Evolutionary conservation across 1,284 basidiomycete species (phyloP), one percentile per base, ranked within the genome.

Genomic region (Inonotus obliquus): DNA sequence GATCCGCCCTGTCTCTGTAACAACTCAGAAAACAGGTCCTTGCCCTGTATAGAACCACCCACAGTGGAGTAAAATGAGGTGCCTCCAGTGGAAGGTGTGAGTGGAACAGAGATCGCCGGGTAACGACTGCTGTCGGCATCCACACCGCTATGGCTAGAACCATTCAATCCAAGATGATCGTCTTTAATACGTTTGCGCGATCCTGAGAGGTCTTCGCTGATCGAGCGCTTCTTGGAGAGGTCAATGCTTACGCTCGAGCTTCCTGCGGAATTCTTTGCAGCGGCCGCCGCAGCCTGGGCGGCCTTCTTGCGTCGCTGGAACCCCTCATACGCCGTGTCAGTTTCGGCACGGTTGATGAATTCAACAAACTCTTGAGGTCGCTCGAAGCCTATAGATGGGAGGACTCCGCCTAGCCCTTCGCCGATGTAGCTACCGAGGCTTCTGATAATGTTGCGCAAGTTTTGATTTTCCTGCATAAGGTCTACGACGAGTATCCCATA

Each of bases 271-370:
- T 79, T 76, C 67, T 82, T 81, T 21, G 17, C 41, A 64, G 58
- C 21, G 32, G 61, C 65, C 47, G 65, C 60, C n/a, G 70, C 63
- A 19, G 55, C 38, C 17, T 54, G 65, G 41, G 57, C 55, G 19
- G 75, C 73, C 38, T 72, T 71, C 61, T 87, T 91, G 65, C 89
- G 82, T 35, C 82, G 74, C 65, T 92, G 85, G 69, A 89, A 94
- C 53, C 91, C 89, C 70, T 95, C 92, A 80, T 89, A 93, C 29
- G 92, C 93, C 0, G 92, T 94, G 71, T 96, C 93, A 0, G 92
- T 94, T 74, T 96, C 93, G 1, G 89, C 85, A 68, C 86, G 86
- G 73, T 90, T 92, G 64, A 94, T 77, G 66, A 88, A 90, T 53
- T 84, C 84, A 66, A 91, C 86, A 70, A 94, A 92, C 68, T 91